Conservation (phyloP, 2,329 filamentous ascomycete species). For the Thelonectria discophora region DNA sequence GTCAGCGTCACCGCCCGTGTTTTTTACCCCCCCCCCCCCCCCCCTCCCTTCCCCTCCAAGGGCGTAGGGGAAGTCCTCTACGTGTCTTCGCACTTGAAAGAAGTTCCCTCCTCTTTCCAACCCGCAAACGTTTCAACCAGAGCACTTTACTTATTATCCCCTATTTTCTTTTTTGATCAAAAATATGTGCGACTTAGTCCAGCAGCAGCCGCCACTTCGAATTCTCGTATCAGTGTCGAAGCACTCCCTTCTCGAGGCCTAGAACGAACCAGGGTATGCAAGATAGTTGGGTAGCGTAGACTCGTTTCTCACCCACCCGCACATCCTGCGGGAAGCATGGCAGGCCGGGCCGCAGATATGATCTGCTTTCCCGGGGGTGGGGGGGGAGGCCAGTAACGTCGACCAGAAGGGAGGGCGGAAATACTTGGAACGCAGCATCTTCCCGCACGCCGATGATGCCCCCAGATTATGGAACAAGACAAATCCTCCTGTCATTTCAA, state of each 20-base stretch:
- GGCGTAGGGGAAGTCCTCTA: too few species aligned
- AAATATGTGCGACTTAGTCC: conserved; percentile 24
- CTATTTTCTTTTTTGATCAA: conserved; percentile 3
- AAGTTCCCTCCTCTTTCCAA: conserved; percentile 25
- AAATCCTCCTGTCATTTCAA: conserved; percentile 37
- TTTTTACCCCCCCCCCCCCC: too few species aligned
- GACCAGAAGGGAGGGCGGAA: conserved; percentile 33
- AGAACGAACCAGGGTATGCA: background rate
- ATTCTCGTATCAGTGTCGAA: conserved; percentile 8
- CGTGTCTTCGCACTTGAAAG: background rate
- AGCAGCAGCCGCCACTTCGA: conserved; percentile 20
- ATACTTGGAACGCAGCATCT: conserved; percentile 34
- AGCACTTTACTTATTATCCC: conserved; percentile 5
- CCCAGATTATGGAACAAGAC: background rate
- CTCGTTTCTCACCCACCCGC: background rate
- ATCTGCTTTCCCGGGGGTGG: too few species aligned
- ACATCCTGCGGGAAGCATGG: conserved; percentile 22
- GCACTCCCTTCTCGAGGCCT: background rate
- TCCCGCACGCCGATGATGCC: conserved; percentile 35
- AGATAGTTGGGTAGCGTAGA: background rate
- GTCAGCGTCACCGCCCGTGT: too few species aligned
- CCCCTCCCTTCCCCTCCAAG: too few species aligned
- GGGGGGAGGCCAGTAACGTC: too few species aligned
- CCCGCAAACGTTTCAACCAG: conserved; percentile 32
- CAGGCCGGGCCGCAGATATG: conserved; percentile 16